Conservation (phyloP, 2,329 filamentous ascomycete genomes). For the Xylaria sp. region DNA sequence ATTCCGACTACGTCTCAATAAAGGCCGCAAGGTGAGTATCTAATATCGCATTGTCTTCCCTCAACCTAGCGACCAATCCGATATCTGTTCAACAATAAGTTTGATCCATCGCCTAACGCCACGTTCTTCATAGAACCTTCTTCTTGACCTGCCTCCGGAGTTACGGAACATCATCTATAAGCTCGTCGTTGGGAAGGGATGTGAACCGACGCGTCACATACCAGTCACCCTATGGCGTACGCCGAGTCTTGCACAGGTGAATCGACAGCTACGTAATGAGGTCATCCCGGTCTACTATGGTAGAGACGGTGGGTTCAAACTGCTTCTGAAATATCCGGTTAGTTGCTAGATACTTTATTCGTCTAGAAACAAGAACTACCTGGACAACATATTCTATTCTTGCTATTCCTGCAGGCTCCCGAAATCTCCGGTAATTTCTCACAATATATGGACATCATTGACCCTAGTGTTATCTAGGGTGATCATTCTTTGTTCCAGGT, state of each 20-base stretch:
- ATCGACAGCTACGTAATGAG: neutral
- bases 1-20: neutral
- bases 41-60: neutral
- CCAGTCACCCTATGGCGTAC: neutral
- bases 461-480: neutral
- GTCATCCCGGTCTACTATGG: constrained; percentile 1
- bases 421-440: neutral
- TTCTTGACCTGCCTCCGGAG: constrained; percentile 5
- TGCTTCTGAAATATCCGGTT: neutral
- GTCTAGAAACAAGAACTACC: neutral
- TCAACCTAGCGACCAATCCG: neutral
- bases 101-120: neutral
- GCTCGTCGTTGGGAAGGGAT: neutral
- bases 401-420: neutral
- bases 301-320: neutral
- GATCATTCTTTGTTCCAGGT: neutral
- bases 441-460: neutral
- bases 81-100: no score
- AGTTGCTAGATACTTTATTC: neutral
- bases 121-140: neutral
- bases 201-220: neutral
- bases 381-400: neutral
- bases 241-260: constrained; percentile 3
- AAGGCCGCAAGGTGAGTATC: neutral
- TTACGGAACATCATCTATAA: constrained; percentile 7